These are phyloP conservation scores for Podospora australis DNA, from an alignment of 495 filamentous ascomycete species.

Conservation along the genomic window DNA sequence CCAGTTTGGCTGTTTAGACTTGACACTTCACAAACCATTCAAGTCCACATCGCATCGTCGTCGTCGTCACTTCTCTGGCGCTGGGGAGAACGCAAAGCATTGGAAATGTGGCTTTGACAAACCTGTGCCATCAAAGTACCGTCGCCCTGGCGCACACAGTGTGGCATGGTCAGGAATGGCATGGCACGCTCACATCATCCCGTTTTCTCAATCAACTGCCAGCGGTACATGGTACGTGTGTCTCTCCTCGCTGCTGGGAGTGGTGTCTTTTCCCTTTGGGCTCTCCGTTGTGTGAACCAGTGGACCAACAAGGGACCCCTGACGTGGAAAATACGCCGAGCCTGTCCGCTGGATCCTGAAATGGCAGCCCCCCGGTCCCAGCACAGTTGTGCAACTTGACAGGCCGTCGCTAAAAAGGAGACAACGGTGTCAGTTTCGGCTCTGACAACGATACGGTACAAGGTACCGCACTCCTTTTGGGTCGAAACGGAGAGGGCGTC, in stretches of 20 bases:
- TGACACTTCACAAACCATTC: neutral
- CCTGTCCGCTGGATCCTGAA: conserved; percentile 18
- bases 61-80: neutral
- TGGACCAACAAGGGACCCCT: conserved; percentile 13
- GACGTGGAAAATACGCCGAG: conserved; percentile 22
- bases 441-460: conserved; percentile 12
- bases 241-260: conserved; percentile 4
- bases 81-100: too few relatives aligned
- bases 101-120: conserved; percentile 6
- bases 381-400: conserved; percentile 4
- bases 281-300: conserved; percentile 3
- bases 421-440: conserved; percentile 10
- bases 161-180: neutral
- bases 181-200: conserved; percentile 13
- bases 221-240: conserved; percentile 5
- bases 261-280: neutral
- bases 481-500: conserved; percentile 20
- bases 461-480: conserved; percentile 9
- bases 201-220: conserved; percentile 10
- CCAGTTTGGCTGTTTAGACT: neutral
- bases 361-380: conserved; percentile 17
- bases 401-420: conserved; percentile 13
- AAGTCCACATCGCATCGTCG: neutral
- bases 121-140: conserved; percentile 3
- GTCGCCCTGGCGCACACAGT: conserved; percentile 1